Evolutionary conservation across 768 basidiomycete genomes (phyloP).

Genomic region (Panellus pusillus): DNA sequence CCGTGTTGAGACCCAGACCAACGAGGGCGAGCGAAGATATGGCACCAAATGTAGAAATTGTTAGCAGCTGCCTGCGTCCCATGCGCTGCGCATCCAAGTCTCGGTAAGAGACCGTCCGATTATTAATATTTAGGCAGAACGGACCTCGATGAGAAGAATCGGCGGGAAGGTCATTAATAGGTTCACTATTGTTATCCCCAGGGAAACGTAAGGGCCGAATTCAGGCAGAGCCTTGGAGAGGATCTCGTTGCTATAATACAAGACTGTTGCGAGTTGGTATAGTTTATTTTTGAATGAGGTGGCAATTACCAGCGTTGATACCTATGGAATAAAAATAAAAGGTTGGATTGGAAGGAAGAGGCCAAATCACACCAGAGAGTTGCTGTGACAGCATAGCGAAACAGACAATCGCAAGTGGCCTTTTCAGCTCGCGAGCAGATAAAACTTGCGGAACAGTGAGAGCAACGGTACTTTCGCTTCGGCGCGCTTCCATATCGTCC

Average conservation of each 20-base stretch:
- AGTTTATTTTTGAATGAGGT: background rate
- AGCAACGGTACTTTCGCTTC: conserved; percentile 26
- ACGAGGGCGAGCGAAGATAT: conserved; percentile 63
- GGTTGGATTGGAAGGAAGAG: conserved; percentile 5
- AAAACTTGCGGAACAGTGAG: conserved; percentile 57
- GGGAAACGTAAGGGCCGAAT: conserved; percentile 76
- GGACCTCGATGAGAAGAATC: conserved; percentile 82
- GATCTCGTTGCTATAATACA: conserved; percentile 92
- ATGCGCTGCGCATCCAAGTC: conserved; percentile 47
- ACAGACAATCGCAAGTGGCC: conserved; percentile 64
- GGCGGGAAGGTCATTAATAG: conserved; percentile 83
- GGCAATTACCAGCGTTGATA: conserved; percentile 64
- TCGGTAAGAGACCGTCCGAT: conserved; percentile 6
- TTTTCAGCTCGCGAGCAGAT: conserved; percentile 51
- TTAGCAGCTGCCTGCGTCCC: conserved; percentile 71
- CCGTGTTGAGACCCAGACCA: conserved; percentile 69
- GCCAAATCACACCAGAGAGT: conserved; percentile 57
- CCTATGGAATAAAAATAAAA: conserved; percentile 40
- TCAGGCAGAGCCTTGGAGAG: conserved; percentile 78
- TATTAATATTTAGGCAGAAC: conserved; percentile 14
- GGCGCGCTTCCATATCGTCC: conserved; percentile 30
- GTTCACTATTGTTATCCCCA: conserved; percentile 85
- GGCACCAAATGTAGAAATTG: conserved; percentile 65
- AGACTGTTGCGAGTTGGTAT: conserved; percentile 44
- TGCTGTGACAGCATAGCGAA: conserved; percentile 79